Base-by-base conservation (phyloP, 2,329 filamentous ascomycete species). In the Pestalotiopsis sp. region DNA sequence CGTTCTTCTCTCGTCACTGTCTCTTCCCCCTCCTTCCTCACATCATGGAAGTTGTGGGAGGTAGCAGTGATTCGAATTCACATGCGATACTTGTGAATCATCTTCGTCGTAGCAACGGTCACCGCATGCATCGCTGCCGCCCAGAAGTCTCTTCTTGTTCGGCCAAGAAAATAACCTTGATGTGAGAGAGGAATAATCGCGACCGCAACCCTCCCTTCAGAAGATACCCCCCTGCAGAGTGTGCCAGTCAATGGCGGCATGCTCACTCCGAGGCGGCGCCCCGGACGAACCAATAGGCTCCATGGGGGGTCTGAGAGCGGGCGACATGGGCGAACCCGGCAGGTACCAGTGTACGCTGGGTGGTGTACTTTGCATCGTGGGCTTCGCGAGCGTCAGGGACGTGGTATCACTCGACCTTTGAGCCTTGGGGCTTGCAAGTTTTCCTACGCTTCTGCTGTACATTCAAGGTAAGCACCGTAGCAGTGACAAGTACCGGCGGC, bases 291-390 rank as follows among this genome's bases (percentile, higher is more conserved):
- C 60, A 62, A 62, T 62, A 40, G n/a, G 60, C 22, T 62, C 30
- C 20, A 35, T 24, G 30, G n/a, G n/a, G n/a, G 60, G 60, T 48
- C 60, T 62, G 60, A 62, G 60, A 62, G 60, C 60, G 60, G 60
- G 30, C n/a, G 60, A 62, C 60, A 40, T n/a, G 60, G 60, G 60
- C 60, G 60, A 62, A 62, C 60, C 60, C 20, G 60, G 60, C 60
- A 62, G 60, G 60, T 62, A 60, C 55, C 30, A 35, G 30, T 35
- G 30, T 9, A 35, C 30, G 30, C 30, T 7, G 30, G 30, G 40
- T 48, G 40, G 40, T 48, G 40, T 48, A 48, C 40, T 48, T 48
- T 48, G 40, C n/a, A 35, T 35, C 30, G 30, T 35, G 30, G 30
- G 30, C 30, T 35, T 35, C 30, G 30, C 30, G 30, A 35, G 30